Percentiles rank a stretch among this genome's conserved stretches.
Conservation (phyloP, 768 basidiomycete species). For the Mycena crocata region DNA sequence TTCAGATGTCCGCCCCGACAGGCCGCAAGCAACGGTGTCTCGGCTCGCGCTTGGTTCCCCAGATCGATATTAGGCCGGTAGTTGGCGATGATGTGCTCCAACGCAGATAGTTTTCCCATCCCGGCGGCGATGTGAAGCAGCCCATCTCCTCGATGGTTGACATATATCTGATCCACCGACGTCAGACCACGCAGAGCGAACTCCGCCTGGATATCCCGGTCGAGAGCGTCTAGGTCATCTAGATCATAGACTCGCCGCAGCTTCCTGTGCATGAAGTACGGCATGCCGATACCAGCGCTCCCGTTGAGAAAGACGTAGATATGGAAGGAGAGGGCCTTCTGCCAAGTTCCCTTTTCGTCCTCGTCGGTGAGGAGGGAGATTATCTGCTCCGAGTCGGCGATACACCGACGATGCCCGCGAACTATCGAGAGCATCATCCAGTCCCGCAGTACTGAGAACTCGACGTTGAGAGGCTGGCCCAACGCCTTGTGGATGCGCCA, state of each 20-base stretch:
- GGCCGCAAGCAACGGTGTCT: conserved; percentile 21
- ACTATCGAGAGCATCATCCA: conserved; percentile 19
- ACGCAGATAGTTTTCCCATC: not conserved
- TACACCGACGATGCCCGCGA: conserved; percentile 21
- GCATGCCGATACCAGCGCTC: conserved; percentile 20
- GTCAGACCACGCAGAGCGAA: conserved; percentile 10
- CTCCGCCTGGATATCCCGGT: conserved; percentile 20
- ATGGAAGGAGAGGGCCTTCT: not conserved
- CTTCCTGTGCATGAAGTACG: conserved; percentile 5
- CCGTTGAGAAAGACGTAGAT: not conserved
- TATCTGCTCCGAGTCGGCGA: not conserved
- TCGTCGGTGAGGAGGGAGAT: not conserved
- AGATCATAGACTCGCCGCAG: conserved; percentile 11
- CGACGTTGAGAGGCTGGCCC: conserved; percentile 8
- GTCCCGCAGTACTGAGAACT: not conserved
- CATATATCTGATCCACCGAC: conserved; percentile 26
- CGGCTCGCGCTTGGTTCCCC: conserved; percentile 3
- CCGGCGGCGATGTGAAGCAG: conserved; percentile 24
- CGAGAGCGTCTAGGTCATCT: not conserved
- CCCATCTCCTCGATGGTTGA: conserved; percentile 25
- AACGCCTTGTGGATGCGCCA: conserved; percentile 26
- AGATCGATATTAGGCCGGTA: conserved; percentile 19
- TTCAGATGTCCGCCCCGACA: conserved; percentile 20
- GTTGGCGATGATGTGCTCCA: conserved; percentile 14
- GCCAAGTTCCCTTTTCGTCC: not conserved